These are phyloP conservation scores for Pseudogymnoascus sp. DNA, from an alignment of 2,329 filamentous ascomycete species.

Conservation along the genomic window DNA sequence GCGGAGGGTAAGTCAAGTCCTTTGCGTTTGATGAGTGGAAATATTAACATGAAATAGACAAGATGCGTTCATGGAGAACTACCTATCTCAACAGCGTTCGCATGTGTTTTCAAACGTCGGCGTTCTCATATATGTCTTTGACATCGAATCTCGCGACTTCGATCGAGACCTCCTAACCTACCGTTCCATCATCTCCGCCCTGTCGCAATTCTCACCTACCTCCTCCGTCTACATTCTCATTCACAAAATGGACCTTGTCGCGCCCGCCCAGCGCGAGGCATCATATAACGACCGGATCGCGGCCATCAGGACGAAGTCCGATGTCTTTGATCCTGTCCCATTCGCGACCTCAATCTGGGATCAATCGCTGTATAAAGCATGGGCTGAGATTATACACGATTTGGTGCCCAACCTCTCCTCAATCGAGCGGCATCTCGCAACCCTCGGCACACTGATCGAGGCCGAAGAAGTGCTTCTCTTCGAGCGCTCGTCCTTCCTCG, in stretches of 20 bases:
- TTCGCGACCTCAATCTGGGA: constrained; percentile 99
- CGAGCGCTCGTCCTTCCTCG: constrained; percentile 91
- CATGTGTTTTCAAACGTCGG: constrained; percentile 97
- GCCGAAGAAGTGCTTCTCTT: constrained; percentile 93
- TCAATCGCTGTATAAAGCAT: constrained; percentile 94
- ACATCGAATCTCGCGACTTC: constrained; percentile 93
- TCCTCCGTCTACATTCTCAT: constrained; percentile 91
- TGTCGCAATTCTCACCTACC: constrained; percentile 73
- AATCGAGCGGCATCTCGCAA: constrained; percentile 79
- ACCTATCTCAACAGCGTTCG: constrained; percentile 87
- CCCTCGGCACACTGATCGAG: constrained; percentile 78
- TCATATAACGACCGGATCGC: constrained; percentile 80
- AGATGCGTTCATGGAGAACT: constrained; percentile 98
- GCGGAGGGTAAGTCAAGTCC: constrained; percentile 61
- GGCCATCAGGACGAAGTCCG: constrained; percentile 71
- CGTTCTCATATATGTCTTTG: constrained; percentile 98
- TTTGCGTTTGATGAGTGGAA: background rate
- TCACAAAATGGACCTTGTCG: constrained; percentile 98
- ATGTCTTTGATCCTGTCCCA: constrained; percentile 68
- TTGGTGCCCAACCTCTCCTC: constrained; percentile 87
- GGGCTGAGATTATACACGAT: constrained; percentile 96
- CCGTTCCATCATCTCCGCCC: constrained; percentile 78
- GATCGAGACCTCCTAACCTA: constrained; percentile 91
- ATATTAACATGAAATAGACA: constrained; percentile 53
- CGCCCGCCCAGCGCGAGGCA: constrained; percentile 67